A percentile compares a stretch with the other conserved stretches of the same genome.
Conservation (phyloP, 768 basidiomycete genomes). For the Boletus coccyginus region DNA sequence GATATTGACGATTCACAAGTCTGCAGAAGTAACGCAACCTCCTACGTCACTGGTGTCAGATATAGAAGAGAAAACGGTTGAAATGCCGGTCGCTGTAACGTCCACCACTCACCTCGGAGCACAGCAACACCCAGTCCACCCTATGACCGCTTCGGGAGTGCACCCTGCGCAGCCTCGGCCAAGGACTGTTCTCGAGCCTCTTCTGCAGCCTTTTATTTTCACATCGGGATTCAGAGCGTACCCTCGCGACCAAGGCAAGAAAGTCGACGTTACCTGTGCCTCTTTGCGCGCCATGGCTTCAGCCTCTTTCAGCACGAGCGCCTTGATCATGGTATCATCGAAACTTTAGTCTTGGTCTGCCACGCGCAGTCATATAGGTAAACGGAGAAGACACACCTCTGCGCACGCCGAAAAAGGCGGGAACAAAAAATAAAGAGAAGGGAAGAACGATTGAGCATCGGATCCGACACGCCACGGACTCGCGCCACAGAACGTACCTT, state of each 20-base stretch:
- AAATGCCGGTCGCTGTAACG: background rate
- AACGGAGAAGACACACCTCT: conserved; percentile 23
- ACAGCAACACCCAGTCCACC: background rate
- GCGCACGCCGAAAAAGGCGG: no score
- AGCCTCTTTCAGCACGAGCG: conserved; percentile 21
- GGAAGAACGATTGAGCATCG: background rate
- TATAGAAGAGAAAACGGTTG: background rate
- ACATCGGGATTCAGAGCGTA: background rate
- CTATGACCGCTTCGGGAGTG: conserved; percentile 18
- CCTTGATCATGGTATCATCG: conserved; percentile 8
- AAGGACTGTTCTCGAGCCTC: conserved; percentile 30
- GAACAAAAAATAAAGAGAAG: no score
- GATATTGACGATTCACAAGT: no score
- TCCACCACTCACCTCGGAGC: background rate
- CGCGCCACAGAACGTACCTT: conserved; percentile 20
- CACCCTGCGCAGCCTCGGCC: conserved; percentile 31
- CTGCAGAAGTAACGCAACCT: no score
- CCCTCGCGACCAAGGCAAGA: background rate
- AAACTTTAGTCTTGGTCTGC: background rate
- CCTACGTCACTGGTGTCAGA: background rate
- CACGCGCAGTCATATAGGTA: background rate
- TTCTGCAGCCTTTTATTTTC: conserved; percentile 17
- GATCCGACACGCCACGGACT: background rate
- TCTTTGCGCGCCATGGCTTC: conserved; percentile 19
- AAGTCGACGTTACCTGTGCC: conserved; percentile 9